Evolutionary conservation across 176 grass and related monocot genomes (phyloP).

Genomic region (Oryza nivara): DNA sequence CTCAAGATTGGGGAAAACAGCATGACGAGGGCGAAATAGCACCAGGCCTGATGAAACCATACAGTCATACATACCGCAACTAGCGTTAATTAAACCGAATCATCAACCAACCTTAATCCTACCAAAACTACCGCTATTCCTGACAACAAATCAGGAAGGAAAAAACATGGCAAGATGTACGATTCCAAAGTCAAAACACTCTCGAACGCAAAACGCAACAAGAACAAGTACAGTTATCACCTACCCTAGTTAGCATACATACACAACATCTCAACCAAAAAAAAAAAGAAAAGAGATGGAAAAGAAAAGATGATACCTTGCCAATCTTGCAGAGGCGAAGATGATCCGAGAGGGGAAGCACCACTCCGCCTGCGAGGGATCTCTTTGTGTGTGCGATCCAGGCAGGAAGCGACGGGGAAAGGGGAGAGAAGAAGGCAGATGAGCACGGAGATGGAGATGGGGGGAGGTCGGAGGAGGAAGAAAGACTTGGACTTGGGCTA

Average conservation of each 20-base stretch:
- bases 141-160: neutral
- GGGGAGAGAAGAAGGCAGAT: neutral
- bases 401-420: slow-evolving; percentile 12
- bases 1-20: neutral
- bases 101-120: neutral
- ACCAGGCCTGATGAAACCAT: neutral
- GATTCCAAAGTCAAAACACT: neutral
- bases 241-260: neutral
- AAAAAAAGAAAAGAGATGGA: neutral
- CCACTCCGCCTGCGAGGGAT: neutral
- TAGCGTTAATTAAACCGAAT: slow-evolving; percentile 2
- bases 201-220: neutral
- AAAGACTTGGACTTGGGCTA: neutral
- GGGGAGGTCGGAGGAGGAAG: neutral
- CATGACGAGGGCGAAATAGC: neutral
- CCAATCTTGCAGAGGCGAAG: neutral
- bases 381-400: slow-evolving; percentile 13
- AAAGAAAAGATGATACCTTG: slow-evolving; percentile 19
- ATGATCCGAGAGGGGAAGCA: neutral
- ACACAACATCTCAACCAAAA: neutral
- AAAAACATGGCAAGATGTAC: neutral
- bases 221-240: neutral
- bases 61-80: neutral
- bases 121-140: neutral
- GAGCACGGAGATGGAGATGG: neutral